phyloP scores from a whole-genome alignment of 176 grass and related monocot species.

The Bothriochloa decipiens region DNA sequence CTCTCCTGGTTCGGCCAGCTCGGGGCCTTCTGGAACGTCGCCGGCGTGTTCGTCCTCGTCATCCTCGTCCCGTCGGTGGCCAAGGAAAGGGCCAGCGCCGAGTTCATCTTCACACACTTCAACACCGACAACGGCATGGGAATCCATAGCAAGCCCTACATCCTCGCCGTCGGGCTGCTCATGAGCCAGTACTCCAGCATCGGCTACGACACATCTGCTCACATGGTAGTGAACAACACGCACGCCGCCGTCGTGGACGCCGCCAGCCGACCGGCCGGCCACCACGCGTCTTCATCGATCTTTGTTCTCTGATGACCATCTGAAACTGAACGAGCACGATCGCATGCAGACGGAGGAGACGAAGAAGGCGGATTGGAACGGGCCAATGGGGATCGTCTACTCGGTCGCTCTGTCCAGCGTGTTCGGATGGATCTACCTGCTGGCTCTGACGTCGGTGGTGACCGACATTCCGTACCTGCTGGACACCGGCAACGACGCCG shows the following conservation, averaged over 20 bases:
- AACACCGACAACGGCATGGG: constrained; percentile 60
- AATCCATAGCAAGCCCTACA: constrained; percentile 55
- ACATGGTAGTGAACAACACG: constrained; percentile 53
- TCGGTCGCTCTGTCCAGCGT: constrained; percentile 54
- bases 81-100: constrained; percentile 44
- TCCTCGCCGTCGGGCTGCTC: constrained; percentile 57
- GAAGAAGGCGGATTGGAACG: constrained; percentile 60
- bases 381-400: constrained; percentile 59
- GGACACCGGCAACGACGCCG: constrained; percentile 51
- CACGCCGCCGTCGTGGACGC: no score
- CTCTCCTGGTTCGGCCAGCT: constrained; percentile 55
- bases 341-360: constrained; percentile 68
- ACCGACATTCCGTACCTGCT: constrained; percentile 65
- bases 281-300: no score
- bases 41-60: constrained; percentile 50
- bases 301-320: no score
- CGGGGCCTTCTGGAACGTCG: constrained; percentile 57
- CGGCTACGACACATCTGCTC: constrained; percentile 70
- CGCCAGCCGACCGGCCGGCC: no score
- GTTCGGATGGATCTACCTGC: constrained; percentile 61
- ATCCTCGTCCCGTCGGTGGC: constrained; percentile 59
- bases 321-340: no score
- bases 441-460: constrained; percentile 50
- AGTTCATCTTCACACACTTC: constrained; percentile 75
- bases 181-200: constrained; percentile 68